Conservation (phyloP, 1,284 basidiomycete genomes). For the Pseudozyma hubeiensis region DNA sequence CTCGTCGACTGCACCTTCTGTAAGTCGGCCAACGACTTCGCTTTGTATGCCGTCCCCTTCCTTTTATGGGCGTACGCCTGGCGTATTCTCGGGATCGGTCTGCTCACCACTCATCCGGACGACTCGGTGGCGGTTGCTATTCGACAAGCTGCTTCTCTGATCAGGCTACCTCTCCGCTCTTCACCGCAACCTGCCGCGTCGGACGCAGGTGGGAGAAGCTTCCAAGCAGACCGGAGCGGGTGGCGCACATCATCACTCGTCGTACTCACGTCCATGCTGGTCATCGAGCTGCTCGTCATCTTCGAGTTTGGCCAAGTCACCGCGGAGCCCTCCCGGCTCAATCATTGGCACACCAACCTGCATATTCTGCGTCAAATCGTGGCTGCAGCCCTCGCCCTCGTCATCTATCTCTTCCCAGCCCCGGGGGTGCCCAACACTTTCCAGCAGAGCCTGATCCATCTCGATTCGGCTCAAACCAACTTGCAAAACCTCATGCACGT, state of each 20-base stretch:
- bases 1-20: conserved; percentile 46
- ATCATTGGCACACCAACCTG: conserved; percentile 49
- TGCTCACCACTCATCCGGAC: conserved; percentile 37
- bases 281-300: conserved; percentile 37
- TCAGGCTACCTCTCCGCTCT: conserved; percentile 3
- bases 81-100: conserved; percentile 41
- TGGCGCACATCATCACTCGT: conserved; percentile 26
- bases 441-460: conserved; percentile 26
- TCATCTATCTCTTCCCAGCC: conserved; percentile 34
- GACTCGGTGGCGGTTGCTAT: conserved; percentile 43
- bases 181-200: not conserved
- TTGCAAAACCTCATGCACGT: conserved; percentile 30
- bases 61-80: conserved; percentile 32
- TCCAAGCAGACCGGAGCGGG: conserved; percentile 34
- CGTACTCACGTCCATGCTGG: conserved; percentile 15
- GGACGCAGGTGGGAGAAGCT: not conserved
- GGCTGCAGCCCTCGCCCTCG: conserved; percentile 19
- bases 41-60: conserved; percentile 39
- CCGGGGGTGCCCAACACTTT: conserved; percentile 12
- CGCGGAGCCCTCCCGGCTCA: conserved; percentile 16
- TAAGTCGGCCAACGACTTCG: conserved; percentile 30
- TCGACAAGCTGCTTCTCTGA: conserved; percentile 18
- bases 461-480: conserved; percentile 29
- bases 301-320: conserved; percentile 42
- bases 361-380: conserved; percentile 34